Base-by-base conservation (phyloP, 208 protist genomes). In the Acanthamoeba castellanii region DNA sequence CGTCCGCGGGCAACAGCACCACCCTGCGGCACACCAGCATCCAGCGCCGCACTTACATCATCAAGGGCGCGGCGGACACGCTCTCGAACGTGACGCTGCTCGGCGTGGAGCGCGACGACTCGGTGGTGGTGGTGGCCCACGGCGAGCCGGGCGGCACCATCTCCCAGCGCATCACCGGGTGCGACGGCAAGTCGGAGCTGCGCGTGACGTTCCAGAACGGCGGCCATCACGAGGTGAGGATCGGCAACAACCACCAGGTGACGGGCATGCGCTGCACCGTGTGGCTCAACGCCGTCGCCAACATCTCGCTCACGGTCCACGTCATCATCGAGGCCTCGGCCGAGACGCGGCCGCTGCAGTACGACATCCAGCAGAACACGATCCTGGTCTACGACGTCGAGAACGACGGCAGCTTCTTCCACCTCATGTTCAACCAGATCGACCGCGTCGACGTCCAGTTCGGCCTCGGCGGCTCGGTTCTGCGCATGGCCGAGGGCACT, bases 181-280 rank as follows among this genome's bases (percentile, higher is more conserved):
- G 87, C 37, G 61, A 92, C 45, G 87, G 87, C 87, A 72, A 76
- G 87, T 92, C 87, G 11, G 87, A 92, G 61, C 61, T 92, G 34
- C 87, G 87, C 22, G 37, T 59, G 34, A 27, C 27, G 42, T 76
- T 92, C 61, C 13, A 50, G 18, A 25, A 76, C 47, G 87, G 87
- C 64, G 66, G 87, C 61, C 16, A 8, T 25, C 87, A 92, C 45
- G 87, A 92, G 37, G 27, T 92, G 47, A 27, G 45, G 32, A 92
- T 92, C 55, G 87, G 87, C 34, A 50, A 92, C 45, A 25, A 78
- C 45, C 18, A 92, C 20, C 32, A 30, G 30, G 66, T 92, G 61
- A 52, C 32, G 18, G 34, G 18, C 87, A 70, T 92, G 87, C 61
- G 66, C 32, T 92, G 87, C 61, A 92, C 87, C 25, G 66, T 92